Evolutionary conservation across 2,329 filamentous ascomycete species (phyloP).

Genomic region (Stachybotrys elegans): DNA sequence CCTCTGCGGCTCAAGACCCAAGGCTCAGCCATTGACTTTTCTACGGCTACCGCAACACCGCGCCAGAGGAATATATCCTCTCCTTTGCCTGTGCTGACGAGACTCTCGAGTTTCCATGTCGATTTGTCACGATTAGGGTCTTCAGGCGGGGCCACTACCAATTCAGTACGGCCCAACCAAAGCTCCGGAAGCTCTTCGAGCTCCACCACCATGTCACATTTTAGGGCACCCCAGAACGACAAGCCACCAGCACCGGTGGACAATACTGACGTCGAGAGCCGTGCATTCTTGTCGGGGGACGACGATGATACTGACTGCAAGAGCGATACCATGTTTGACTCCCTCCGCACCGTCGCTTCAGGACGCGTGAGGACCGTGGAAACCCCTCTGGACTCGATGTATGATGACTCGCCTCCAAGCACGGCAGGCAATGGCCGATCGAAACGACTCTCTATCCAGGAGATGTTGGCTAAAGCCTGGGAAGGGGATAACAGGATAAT

Average conservation of each 20-base stretch:
- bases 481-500: conserved; percentile 53
- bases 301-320: conserved; percentile 76
- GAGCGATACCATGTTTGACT: conserved; percentile 75
- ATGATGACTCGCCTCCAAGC: conserved; percentile 69
- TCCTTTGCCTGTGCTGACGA: conserved; percentile 50
- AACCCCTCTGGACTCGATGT: conserved; percentile 72
- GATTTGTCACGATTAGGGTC: conserved; percentile 45
- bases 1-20: conserved; percentile 16
- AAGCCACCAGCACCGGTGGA: conserved; percentile 39
- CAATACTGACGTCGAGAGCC: conserved; percentile 64
- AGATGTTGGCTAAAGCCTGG: conserved; percentile 51
- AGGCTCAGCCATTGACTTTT: conserved; percentile 17
- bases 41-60: too few species aligned
- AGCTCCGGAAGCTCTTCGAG: conserved; percentile 37
- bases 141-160: conserved; percentile 30
- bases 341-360: conserved; percentile 65
- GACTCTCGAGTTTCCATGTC: conserved; percentile 49
- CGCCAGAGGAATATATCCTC: conserved; percentile 45
- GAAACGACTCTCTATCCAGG: conserved; percentile 54
- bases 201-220: conserved; percentile 36
- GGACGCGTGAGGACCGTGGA: conserved; percentile 61
- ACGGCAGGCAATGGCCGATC: conserved; percentile 47
- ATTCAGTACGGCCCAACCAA: conserved; percentile 33
- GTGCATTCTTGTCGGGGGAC: conserved; percentile 61
- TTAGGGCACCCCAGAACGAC: conserved; percentile 25